Evolutionary conservation across 2,329 filamentous ascomycete genomes (phyloP).

Genomic region (Nigrospora sphaerica): DNA sequence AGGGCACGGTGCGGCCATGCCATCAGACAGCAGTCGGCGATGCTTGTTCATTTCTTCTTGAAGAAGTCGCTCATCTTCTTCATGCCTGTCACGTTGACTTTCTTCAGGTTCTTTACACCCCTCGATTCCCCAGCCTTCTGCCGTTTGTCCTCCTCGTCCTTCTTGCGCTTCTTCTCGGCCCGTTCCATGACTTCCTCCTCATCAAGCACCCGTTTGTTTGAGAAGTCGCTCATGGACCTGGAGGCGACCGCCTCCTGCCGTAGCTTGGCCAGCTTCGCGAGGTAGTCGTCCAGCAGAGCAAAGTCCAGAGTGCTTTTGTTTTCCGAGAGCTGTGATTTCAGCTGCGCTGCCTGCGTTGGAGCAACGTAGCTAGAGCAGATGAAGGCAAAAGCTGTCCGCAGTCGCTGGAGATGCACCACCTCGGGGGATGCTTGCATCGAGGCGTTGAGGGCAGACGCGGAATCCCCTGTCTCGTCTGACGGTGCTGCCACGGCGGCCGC

Average conservation of each 20-base stretch:
- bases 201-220: conserved; percentile 59
- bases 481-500: conserved; percentile 38
- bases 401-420: conserved; percentile 52
- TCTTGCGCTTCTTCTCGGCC: conserved; percentile 75
- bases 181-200: conserved; percentile 60
- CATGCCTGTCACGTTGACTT: conserved; percentile 89
- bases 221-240: conserved; percentile 62
- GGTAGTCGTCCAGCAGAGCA: conserved; percentile 60
- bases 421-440: conserved; percentile 39
- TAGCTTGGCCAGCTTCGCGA: conserved; percentile 57
- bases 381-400: conserved; percentile 58
- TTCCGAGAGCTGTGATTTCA: conserved; percentile 34
- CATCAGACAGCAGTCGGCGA: too few relatives aligned
- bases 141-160: conserved; percentile 83
- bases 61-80: conserved; percentile 97
- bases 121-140: conserved; percentile 70
- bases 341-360: conserved; percentile 27
- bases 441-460: conserved; percentile 22
- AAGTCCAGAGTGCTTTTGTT: conserved; percentile 45
- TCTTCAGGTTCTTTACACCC: conserved; percentile 74
- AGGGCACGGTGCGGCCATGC: too few relatives aligned
- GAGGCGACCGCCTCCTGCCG: conserved; percentile 65
- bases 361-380: conserved; percentile 56
- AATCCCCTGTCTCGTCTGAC: conserved; percentile 16
- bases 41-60: conserved; percentile 51